phyloP scores from a whole-genome alignment of 2,329 filamentous ascomycete genomes.

The Colletotrichum limetticola region DNA sequence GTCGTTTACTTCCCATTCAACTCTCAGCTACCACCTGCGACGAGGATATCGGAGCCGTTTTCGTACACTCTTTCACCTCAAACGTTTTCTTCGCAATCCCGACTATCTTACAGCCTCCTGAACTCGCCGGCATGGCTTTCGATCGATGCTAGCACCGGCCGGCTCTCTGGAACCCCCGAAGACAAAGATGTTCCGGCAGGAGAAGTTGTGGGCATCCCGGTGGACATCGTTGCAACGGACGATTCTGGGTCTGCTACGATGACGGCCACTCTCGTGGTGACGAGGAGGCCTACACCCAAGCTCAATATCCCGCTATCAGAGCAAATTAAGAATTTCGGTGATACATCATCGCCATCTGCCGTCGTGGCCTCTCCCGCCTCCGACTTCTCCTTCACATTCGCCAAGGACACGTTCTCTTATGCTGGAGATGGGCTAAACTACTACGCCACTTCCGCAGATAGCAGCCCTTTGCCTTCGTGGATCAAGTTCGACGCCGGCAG shows the following conservation, averaged over 20 bases:
- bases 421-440: constrained; percentile 68
- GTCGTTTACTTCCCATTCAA: constrained; percentile 78
- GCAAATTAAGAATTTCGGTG: constrained; percentile 68
- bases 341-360: constrained; percentile 69
- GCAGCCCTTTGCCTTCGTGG: constrained; percentile 89
- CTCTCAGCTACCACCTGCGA: constrained; percentile 84
- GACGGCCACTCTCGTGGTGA: constrained; percentile 78
- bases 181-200: constrained; percentile 58
- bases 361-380: constrained; percentile 66
- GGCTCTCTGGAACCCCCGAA: constrained; percentile 77
- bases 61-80: constrained; percentile 77
- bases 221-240: constrained; percentile 79
- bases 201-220: constrained; percentile 66
- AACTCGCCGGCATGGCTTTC: constrained; percentile 79
- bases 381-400: constrained; percentile 64
- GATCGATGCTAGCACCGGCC: constrained; percentile 72
- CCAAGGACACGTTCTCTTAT: constrained; percentile 71
- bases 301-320: constrained; percentile 66
- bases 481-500: constrained; percentile 74
- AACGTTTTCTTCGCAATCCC: constrained; percentile 74
- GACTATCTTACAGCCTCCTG: constrained; percentile 74
- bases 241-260: constrained; percentile 70
- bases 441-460: constrained; percentile 80
- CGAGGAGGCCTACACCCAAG: constrained; percentile 63
- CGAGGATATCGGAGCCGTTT: constrained; percentile 74